phyloP scores from a whole-genome alignment of 495 filamentous ascomycete genomes.

The Evernia prunastri region DNA sequence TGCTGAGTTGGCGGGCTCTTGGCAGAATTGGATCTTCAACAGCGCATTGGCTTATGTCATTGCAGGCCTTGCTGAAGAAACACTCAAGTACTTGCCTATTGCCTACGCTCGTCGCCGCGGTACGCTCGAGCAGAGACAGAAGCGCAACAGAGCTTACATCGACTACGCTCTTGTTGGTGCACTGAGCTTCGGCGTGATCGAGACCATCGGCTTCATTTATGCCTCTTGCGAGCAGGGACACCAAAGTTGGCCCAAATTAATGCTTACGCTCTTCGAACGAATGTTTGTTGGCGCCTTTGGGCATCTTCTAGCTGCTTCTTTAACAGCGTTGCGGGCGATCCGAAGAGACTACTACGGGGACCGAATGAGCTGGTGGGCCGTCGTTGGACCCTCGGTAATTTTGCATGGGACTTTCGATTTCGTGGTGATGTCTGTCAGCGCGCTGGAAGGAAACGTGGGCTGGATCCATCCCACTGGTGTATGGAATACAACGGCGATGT shows the following conservation, averaged over 20 bases:
- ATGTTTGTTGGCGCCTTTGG: background rate
- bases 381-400: background rate
- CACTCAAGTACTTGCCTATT: background rate
- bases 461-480: background rate
- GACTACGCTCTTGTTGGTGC: background rate
- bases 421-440: background rate
- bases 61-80: background rate
- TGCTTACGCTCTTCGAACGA: background rate
- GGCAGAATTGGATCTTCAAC: background rate
- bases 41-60: background rate
- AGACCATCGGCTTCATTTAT: background rate
- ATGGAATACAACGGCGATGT: background rate
- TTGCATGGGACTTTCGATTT: background rate
- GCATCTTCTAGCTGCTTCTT: background rate
- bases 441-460: background rate
- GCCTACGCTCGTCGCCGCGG: background rate
- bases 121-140: background rate
- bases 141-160: background rate
- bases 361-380: background rate
- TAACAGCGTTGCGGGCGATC: background rate
- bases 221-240: background rate
- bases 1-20: background rate
- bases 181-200: background rate
- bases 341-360: conserved; percentile 1
- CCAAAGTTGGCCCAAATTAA: background rate